phyloP scores from a whole-genome alignment of 2,329 filamentous ascomycete species.

The Stemphylium beticola region DNA sequence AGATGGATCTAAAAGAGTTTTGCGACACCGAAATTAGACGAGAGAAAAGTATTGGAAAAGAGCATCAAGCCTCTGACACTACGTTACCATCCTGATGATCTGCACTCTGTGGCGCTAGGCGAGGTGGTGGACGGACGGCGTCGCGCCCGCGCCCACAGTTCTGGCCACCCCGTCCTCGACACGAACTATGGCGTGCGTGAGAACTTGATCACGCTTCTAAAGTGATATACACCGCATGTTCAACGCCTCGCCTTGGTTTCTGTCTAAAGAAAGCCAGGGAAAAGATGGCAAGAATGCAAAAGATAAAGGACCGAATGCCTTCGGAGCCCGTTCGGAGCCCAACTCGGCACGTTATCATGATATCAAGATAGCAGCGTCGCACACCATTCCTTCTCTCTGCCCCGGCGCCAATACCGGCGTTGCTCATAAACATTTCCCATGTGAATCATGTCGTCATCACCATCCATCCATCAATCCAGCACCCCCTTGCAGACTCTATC shows the following conservation, averaged over 20 bases:
- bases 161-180: no score
- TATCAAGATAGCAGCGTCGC: not conserved
- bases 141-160: no score
- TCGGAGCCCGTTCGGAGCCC: not conserved
- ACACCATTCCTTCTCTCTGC: not conserved
- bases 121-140: no score
- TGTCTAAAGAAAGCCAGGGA: not conserved
- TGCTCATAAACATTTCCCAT: not conserved
- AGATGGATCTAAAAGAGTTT: not conserved
- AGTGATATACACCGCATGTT: no score
- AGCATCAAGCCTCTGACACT: not conserved
- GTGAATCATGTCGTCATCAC: not conserved
- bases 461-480: not conserved
- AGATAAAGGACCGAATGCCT: not conserved
- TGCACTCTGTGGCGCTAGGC: no score
- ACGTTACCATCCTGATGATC: no score
- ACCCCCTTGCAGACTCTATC: no score
- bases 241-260: not conserved
- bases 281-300: not conserved
- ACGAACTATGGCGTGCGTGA: no score
- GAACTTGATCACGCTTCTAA: no score
- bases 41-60: not conserved
- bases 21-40: constrained; percentile 7
- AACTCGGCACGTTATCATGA: not conserved
- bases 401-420: not conserved